phyloP scores from a whole-genome alignment of 768 basidiomycete genomes.

The Cystobasidium onofrii region DNA sequence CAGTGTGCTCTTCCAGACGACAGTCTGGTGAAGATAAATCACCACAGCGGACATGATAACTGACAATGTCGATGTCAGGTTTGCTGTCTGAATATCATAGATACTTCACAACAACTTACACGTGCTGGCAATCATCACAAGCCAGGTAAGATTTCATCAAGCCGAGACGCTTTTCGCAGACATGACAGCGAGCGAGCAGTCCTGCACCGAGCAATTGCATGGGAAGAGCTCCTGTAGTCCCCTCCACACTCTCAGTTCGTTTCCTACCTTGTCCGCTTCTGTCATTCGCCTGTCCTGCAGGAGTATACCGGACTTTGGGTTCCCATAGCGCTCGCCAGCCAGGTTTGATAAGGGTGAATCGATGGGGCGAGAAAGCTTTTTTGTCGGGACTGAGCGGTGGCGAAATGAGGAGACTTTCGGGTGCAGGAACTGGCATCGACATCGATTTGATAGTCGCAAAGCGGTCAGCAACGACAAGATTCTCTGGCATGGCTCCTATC shows the following conservation, averaged over 20 bases:
- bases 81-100: slow-evolving; percentile 12
- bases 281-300: background rate
- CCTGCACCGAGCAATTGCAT: slow-evolving; percentile 9
- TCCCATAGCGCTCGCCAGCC: slow-evolving; percentile 47
- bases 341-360: slow-evolving; percentile 78
- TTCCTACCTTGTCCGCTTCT: background rate
- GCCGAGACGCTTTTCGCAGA: slow-evolving; percentile 71
- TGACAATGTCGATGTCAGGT: slow-evolving; percentile 42
- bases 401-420: background rate
- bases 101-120: slow-evolving; percentile 48
- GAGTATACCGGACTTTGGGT: slow-evolving; percentile 35
- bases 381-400: background rate
- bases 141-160: slow-evolving; percentile 69
- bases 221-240: background rate
- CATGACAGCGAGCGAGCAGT: slow-evolving; percentile 60
- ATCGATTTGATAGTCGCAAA: slow-evolving; percentile 24
- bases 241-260: background rate
- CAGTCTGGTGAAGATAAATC: slow-evolving; percentile 57
- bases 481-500: slow-evolving; percentile 48
- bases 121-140: slow-evolving; percentile 80
- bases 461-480: background rate
- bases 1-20: background rate
- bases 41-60: slow-evolving; percentile 79
- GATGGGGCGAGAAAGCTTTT: slow-evolving; percentile 49
- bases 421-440: background rate